Evolutionary conservation across 495 filamentous ascomycete genomes (phyloP).

Genomic region (Cercophora sp.): DNA sequence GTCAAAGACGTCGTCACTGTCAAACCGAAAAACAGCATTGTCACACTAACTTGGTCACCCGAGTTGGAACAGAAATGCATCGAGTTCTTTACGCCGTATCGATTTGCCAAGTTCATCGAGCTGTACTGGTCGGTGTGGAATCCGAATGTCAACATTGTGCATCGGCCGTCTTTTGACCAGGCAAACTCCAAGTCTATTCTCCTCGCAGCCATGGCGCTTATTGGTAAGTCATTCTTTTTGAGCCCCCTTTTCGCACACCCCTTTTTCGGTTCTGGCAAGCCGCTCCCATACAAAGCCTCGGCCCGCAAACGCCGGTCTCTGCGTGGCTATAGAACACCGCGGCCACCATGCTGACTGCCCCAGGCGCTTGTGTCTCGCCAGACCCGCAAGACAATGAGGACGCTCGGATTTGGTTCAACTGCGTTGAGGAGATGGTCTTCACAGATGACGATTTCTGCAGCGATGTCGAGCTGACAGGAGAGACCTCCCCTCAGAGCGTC

Average conservation of each 20-base stretch:
- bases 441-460: conserved; percentile 30
- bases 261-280: no score
- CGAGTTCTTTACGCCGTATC: conserved; percentile 25
- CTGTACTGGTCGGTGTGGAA: conserved; percentile 32
- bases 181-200: conserved; percentile 19
- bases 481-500: conserved; percentile 6
- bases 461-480: conserved; percentile 20
- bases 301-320: neutral
- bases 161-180: conserved; percentile 26
- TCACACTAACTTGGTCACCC: conserved; percentile 24
- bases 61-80: conserved; percentile 25
- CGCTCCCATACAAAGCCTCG: no score
- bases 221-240: no score
- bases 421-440: conserved; percentile 32
- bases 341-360: neutral
- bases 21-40: conserved; percentile 23
- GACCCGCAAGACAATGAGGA: conserved; percentile 26
- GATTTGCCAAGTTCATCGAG: conserved; percentile 28
- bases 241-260: no score
- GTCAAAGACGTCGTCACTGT: conserved; percentile 22
- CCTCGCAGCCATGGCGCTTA: conserved; percentile 26
- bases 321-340: no score
- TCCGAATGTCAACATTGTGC: conserved; percentile 27
- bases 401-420: conserved; percentile 28
- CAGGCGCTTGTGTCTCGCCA: conserved; percentile 30